Evolutionary conservation across 2,329 filamentous ascomycete genomes (phyloP).

Genomic region (Talaromyces sp.): DNA sequence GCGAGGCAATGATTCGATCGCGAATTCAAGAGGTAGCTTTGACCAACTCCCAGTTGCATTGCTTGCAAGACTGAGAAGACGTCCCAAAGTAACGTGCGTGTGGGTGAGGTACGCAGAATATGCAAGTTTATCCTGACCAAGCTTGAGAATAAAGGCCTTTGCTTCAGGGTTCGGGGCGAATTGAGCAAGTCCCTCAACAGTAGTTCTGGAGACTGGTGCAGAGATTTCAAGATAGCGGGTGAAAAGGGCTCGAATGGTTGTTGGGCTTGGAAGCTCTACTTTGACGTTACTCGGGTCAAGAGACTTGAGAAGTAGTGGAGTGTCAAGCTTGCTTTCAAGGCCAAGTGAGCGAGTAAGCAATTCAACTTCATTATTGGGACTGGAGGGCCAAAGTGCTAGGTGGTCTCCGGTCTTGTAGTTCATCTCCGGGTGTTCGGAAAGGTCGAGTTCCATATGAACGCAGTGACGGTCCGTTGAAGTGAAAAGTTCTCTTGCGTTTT

Average conservation of each 20-base stretch:
- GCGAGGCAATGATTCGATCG: conserved; percentile 16
- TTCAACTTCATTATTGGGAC: background rate
- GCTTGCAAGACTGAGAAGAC: background rate
- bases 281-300: background rate
- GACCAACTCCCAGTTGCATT: conserved; percentile 13
- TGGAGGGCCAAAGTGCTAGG: background rate
- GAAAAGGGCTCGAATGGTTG: conserved; percentile 77
- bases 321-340: background rate
- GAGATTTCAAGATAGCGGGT: conserved; percentile 93
- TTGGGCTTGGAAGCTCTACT: conserved; percentile 66
- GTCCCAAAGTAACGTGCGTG: conserved; percentile 48
- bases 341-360: background rate
- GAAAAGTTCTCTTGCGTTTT: background rate
- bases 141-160: conserved; percentile 74
- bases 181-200: conserved; percentile 71
- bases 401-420: conserved; percentile 3
- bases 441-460: background rate
- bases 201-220: conserved; percentile 86
- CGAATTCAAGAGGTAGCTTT: conserved; percentile 15
- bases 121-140: conserved; percentile 79
- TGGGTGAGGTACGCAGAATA: conserved; percentile 72
- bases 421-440: background rate
- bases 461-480: background rate
- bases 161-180: conserved; percentile 74
- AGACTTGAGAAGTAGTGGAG: background rate